phyloP scores from a whole-genome alignment of 345 rosid species.

The Cardiospermum halicacabum region DNA sequence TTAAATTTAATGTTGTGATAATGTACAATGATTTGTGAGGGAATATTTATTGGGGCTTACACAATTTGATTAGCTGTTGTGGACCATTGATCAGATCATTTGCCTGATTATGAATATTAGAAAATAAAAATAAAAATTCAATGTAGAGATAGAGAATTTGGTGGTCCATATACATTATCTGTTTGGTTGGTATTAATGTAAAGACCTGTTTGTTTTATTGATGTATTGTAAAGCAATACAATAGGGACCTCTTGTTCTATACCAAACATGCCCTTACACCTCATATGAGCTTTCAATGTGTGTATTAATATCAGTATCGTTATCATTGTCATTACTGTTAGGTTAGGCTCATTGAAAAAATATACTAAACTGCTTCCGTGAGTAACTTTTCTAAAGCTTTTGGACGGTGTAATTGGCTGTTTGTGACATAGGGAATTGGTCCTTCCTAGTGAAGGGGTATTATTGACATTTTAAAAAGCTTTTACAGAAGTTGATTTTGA shows the following conservation, averaged over 20 bases:
- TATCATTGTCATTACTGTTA: too few relatives aligned
- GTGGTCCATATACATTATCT: conserved; percentile 2
- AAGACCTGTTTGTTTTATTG: neutral
- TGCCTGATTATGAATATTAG: conserved; percentile 1
- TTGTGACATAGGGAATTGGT: neutral
- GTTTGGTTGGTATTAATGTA: neutral
- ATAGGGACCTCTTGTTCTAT: neutral
- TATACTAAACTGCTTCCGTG: too few relatives aligned
- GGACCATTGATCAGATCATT: conserved; percentile 13
- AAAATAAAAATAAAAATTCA: too few relatives aligned
- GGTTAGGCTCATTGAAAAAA: too few relatives aligned
- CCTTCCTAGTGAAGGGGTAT: neutral
- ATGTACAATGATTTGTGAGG: neutral
- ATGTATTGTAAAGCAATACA: neutral
- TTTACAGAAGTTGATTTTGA: neutral
- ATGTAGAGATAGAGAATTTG: neutral
- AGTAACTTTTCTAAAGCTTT: too few relatives aligned
- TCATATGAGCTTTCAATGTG: neutral
- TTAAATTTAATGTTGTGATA: too few relatives aligned
- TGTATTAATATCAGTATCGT: too few relatives aligned
- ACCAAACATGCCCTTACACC: neutral
- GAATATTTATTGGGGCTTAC: neutral
- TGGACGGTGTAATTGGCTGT: conserved; percentile 23
- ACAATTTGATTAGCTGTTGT: conserved; percentile 18
- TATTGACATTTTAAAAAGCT: conserved; percentile 5